Evolutionary conservation across 176 grass and related monocot species (phyloP).

Genomic region (Zoysia japonica): DNA sequence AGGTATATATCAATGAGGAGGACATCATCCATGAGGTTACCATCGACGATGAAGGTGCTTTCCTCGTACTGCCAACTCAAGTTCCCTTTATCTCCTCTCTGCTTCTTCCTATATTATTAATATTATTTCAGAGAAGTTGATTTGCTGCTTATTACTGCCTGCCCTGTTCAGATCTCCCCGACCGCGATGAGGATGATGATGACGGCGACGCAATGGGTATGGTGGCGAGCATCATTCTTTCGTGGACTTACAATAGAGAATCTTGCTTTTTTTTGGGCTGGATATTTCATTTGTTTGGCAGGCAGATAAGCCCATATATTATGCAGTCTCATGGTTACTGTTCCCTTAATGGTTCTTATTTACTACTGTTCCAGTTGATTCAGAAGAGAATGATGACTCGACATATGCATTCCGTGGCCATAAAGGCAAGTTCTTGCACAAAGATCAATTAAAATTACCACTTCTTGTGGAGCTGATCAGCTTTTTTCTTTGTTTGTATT

Average conservation of each 20-base stretch:
- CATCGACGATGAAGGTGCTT: slow-evolving; percentile 61
- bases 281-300: neutral
- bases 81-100: neutral
- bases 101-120: neutral
- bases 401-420: slow-evolving; percentile 52
- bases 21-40: slow-evolving; percentile 69
- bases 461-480: neutral
- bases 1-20: slow-evolving; percentile 67
- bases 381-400: slow-evolving; percentile 42
- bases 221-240: neutral
- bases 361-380: slow-evolving; percentile 16
- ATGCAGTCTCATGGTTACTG: neutral
- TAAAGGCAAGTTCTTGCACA: slow-evolving; percentile 38
- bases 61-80: neutral
- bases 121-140: no score
- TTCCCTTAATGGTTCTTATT: slow-evolving; percentile 3
- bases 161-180: slow-evolving; percentile 54
- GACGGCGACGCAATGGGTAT: slow-evolving; percentile 43
- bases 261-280: neutral
- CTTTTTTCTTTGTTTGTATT: slow-evolving; percentile 4
- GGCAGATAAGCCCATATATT: neutral
- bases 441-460: neutral
- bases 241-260: neutral
- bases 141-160: neutral
- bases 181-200: slow-evolving; percentile 36